These are phyloP conservation scores for Ophiocordyceps camponoti-saundersi DNA, from an alignment of 2,329 filamentous ascomycete species.

Conservation along the genomic window DNA sequence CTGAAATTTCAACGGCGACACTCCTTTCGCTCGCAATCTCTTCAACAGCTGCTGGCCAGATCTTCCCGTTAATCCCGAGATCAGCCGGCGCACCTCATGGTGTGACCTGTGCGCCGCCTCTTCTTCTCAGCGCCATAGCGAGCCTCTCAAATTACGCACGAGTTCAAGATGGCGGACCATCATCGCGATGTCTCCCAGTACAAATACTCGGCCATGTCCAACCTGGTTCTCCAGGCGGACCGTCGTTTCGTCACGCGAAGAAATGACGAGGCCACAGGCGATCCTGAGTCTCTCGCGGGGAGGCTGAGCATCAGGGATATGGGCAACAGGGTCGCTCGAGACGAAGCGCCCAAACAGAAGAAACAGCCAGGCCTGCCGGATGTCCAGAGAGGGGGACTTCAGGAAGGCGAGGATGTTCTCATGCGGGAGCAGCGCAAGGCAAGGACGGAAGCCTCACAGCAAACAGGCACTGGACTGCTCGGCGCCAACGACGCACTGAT, in stretches of 20 bases:
- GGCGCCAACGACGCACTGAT: conserved; percentile 74
- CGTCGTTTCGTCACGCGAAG: conserved; percentile 85
- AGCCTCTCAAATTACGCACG: conserved; percentile 8
- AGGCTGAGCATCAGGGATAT: conserved; percentile 89
- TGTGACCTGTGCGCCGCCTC: conserved; percentile 17
- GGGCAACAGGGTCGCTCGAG: conserved; percentile 69
- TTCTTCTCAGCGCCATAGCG: conserved; percentile 15
- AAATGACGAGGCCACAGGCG: conserved; percentile 87
- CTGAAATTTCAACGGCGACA: not conserved
- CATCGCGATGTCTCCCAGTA: conserved; percentile 83
- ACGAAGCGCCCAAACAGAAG: conserved; percentile 66
- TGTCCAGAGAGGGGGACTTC: conserved; percentile 57
- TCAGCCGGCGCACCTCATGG: conserved; percentile 13
- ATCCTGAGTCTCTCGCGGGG: conserved; percentile 92
- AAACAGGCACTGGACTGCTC: conserved; percentile 59
- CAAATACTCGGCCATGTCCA: conserved; percentile 99
- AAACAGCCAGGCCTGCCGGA: conserved; percentile 51
- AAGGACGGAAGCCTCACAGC: conserved; percentile 53
- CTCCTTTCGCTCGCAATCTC: conserved; percentile 3
- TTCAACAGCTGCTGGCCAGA: conserved; percentile 1
- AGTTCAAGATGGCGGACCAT: conserved; percentile 51
- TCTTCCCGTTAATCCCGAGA: conserved; percentile 1
- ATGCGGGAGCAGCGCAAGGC: conserved; percentile 74
- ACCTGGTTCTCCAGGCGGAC: conserved; percentile 99
- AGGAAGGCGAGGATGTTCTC: conserved; percentile 71